Conservation (phyloP, 2,329 filamentous ascomycete species). For the Leptographium procerum region DNA sequence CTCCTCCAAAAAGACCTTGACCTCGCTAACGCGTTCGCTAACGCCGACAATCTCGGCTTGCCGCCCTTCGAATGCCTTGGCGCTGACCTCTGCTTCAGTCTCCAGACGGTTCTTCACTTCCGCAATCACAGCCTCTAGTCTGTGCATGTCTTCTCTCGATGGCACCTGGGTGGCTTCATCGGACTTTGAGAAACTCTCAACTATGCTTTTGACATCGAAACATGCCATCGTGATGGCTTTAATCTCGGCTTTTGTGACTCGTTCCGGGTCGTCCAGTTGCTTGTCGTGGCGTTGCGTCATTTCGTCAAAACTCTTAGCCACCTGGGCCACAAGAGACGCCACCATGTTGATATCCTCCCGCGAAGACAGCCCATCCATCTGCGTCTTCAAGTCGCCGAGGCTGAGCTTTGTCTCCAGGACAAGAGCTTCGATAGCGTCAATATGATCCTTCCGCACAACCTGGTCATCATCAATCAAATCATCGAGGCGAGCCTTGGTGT, state of each 20-base stretch:
- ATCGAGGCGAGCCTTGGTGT: constrained; percentile 80
- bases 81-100: constrained; percentile 58
- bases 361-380: constrained; percentile 38
- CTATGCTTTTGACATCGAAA: constrained; percentile 69
- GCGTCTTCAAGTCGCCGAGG: constrained; percentile 33
- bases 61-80: constrained; percentile 71
- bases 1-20: constrained; percentile 66
- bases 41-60: constrained; percentile 74
- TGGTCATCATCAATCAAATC: constrained; percentile 66
- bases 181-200: constrained; percentile 62
- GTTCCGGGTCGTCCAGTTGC: constrained; percentile 45
- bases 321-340: constrained; percentile 67
- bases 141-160: constrained; percentile 64
- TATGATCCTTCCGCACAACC: constrained; percentile 53
- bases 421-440: constrained; percentile 52
- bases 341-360: constrained; percentile 68
- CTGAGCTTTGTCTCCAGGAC: constrained; percentile 66
- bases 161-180: constrained; percentile 56
- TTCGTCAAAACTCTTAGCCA: constrained; percentile 67
- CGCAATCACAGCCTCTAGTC: constrained; percentile 55
- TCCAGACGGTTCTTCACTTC: constrained; percentile 55
- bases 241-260: constrained; percentile 69
- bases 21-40: constrained; percentile 54
- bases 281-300: constrained; percentile 47
- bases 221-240: constrained; percentile 72